Percentiles rank a stretch among this genome's conserved stretches.
Evolutionary conservation across 495 filamentous ascomycete species (phyloP).

Genomic region (Evernia prunastri): DNA sequence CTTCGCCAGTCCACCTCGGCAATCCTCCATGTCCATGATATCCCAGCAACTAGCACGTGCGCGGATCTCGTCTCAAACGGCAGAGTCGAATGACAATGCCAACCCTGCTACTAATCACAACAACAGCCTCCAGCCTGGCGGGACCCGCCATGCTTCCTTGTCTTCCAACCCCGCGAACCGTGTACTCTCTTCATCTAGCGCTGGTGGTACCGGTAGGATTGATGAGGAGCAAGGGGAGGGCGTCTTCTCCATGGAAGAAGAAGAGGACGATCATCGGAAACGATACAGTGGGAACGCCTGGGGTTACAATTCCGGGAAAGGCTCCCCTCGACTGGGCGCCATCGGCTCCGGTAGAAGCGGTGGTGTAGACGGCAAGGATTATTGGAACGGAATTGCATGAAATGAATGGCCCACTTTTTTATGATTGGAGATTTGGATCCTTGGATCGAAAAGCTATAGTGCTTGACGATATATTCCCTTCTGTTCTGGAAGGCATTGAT

Average conservation of each 20-base stretch:
- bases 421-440: neutral
- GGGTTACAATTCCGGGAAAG: slow-evolving; percentile 17
- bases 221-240: slow-evolving; percentile 65
- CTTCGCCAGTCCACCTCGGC: slow-evolving; percentile 59
- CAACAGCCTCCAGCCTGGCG: slow-evolving; percentile 41
- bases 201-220: slow-evolving; percentile 54
- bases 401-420: neutral
- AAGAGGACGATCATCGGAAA: slow-evolving; percentile 46
- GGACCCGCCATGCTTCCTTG: slow-evolving; percentile 34
- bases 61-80: slow-evolving; percentile 33
- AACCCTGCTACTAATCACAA: slow-evolving; percentile 25
- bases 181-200: slow-evolving; percentile 42
- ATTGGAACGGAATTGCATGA: slow-evolving; percentile 13
- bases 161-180: slow-evolving; percentile 38
- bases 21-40: slow-evolving; percentile 59
- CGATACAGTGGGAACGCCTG: slow-evolving; percentile 16
- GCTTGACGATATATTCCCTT: neutral
- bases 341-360: slow-evolving; percentile 13
- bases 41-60: slow-evolving; percentile 62
- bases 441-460: neutral
- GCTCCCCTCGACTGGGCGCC: slow-evolving; percentile 12
- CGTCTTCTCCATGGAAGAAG: slow-evolving; percentile 80
- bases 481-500: neutral
- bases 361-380: slow-evolving; percentile 9
- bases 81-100: slow-evolving; percentile 13